Conservation (phyloP, 768 basidiomycete species). For the Auricularia heimuer region DNA sequence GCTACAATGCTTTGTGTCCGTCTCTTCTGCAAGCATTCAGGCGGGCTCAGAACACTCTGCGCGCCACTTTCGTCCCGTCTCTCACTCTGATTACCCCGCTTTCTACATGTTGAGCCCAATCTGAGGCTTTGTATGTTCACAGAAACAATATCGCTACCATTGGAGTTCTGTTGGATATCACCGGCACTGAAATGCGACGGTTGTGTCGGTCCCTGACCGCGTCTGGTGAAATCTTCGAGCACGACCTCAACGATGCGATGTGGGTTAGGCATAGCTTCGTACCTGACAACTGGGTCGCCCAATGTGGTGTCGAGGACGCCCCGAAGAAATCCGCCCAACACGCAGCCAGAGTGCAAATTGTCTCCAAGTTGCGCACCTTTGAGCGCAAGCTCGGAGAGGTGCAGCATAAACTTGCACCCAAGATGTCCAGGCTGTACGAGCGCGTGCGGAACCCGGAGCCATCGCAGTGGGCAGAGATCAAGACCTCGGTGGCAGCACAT, state of each 20-base stretch:
- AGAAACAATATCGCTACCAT: slow-evolving; percentile 1
- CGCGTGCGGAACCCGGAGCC: slow-evolving; percentile 35
- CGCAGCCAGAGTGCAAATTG: slow-evolving; percentile 53
- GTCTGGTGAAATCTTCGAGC: slow-evolving; percentile 43
- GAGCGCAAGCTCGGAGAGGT: slow-evolving; percentile 38
- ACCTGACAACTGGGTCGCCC: slow-evolving; percentile 31
- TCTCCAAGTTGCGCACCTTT: slow-evolving; percentile 48
- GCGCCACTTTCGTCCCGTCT: no score
- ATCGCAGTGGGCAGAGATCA: slow-evolving; percentile 45
- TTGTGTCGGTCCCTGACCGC: slow-evolving; percentile 21
- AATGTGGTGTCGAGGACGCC: slow-evolving; percentile 33
- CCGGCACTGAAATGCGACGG: neutral
- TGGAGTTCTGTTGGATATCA: slow-evolving; percentile 9
- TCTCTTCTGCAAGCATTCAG: no score
- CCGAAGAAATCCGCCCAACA: slow-evolving; percentile 28
- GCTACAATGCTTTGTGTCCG: no score
- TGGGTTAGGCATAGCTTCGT: slow-evolving; percentile 54
- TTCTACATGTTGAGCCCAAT: no score
- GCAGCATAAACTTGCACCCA: slow-evolving; percentile 19
- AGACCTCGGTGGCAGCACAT: slow-evolving; percentile 42
- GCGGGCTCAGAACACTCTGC: no score
- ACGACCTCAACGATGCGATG: slow-evolving; percentile 42
- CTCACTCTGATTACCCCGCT: no score
- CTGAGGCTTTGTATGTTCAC: no score
- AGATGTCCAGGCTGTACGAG: slow-evolving; percentile 30